phyloP scores from a whole-genome alignment of 768 basidiomycete species.

The Russula virescens region DNA sequence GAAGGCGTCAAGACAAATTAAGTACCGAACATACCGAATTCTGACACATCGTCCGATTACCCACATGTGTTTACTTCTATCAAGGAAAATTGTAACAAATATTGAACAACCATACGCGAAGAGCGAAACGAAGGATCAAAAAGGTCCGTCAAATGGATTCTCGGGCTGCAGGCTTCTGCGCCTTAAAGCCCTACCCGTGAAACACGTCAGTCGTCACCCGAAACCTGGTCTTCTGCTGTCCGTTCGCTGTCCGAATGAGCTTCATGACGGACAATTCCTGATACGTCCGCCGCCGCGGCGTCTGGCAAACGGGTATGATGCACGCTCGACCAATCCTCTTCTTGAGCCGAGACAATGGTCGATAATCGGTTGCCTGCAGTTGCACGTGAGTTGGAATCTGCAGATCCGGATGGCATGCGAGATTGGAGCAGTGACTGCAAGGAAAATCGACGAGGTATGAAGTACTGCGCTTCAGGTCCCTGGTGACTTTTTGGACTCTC shows the following conservation, averaged over 20 bases:
- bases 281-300: neutral
- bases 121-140: neutral
- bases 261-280: neutral
- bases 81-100: neutral
- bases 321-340: neutral
- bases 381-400: neutral
- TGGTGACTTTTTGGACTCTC: constrained; percentile 11
- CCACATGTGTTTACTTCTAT: neutral
- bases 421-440: constrained; percentile 19
- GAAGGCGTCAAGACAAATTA: neutral
- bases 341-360: constrained; percentile 5
- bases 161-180: neutral
- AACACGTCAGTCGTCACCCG: neutral
- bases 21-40: constrained; percentile 7
- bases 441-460: constrained; percentile 18
- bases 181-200: neutral
- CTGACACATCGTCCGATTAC: neutral
- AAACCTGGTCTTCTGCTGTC: neutral
- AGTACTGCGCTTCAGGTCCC: neutral
- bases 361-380: constrained; percentile 9
- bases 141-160: neutral
- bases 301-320: neutral
- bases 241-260: neutral
- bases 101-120: neutral
- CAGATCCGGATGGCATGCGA: constrained; percentile 6